A percentile compares a stretch with the other conserved stretches of the same genome.
These are phyloP conservation scores for Leccinum subspadiceum DNA, from an alignment of 1,284 basidiomycete genomes.

Conservation along the genomic window DNA sequence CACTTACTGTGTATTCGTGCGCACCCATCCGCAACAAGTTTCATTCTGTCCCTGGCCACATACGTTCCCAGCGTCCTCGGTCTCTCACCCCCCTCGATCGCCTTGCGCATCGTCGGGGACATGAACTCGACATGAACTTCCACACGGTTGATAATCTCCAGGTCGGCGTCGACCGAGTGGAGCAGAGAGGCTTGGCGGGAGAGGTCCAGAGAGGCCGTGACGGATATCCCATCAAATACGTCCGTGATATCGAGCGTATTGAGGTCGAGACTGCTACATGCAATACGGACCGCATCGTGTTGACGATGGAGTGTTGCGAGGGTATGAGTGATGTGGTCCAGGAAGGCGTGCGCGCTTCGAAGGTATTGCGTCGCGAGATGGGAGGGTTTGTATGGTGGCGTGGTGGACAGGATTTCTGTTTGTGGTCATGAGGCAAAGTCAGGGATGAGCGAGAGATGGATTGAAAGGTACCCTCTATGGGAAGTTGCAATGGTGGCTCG, in stretches of 20 bases:
- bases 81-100: conserved; percentile 65
- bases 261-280: conserved; percentile 64
- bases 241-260: conserved; percentile 68
- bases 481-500: conserved; percentile 60
- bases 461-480: conserved; percentile 55
- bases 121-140: conserved; percentile 73
- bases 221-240: conserved; percentile 63
- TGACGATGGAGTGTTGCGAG: conserved; percentile 57
- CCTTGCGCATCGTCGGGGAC: conserved; percentile 58
- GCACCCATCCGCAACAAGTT: conserved; percentile 73
- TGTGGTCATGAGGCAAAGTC: conserved; percentile 5
- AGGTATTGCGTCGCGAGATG: conserved; percentile 64
- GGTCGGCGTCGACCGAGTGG: conserved; percentile 60
- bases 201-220: conserved; percentile 56
- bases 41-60: conserved; percentile 75
- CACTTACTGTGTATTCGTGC: conserved; percentile 63
- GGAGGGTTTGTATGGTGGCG: conserved; percentile 66
- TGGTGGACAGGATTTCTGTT: conserved; percentile 61
- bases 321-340: conserved; percentile 53
- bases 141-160: conserved; percentile 65
- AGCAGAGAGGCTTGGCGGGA: conserved; percentile 61
- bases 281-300: conserved; percentile 65
- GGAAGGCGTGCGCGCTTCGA: conserved; percentile 58
- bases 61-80: conserved; percentile 76
- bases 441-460: too few relatives aligned